These are phyloP conservation scores for Blepharisma japonicum DNA, from an alignment of 73 alveolate genomes.

Conservation along the genomic window DNA sequence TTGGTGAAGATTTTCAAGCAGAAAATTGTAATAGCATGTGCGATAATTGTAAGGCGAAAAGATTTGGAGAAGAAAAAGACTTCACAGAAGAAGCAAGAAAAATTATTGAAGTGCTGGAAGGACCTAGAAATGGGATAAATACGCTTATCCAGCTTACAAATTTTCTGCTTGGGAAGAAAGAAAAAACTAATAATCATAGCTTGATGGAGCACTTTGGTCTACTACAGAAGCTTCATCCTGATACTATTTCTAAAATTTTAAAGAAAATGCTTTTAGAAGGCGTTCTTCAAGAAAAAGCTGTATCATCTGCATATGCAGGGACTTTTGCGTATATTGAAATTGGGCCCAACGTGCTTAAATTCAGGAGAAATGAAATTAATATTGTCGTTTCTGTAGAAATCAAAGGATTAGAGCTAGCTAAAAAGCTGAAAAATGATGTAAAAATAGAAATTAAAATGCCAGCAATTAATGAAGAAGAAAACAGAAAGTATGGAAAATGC, in stretches of 20 bases:
- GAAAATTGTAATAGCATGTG: slow-evolving; percentile 64
- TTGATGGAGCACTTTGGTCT: neutral
- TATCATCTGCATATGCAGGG: neutral
- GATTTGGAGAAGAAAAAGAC: slow-evolving; percentile 1
- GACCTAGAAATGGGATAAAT: neutral
- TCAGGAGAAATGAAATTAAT: neutral
- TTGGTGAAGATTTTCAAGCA: slow-evolving; percentile 70
- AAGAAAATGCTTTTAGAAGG: slow-evolving; percentile 11
- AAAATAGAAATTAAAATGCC: neutral
- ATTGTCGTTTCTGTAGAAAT: neutral
- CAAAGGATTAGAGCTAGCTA: neutral
- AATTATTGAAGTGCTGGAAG: neutral
- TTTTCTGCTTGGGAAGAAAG: neutral
- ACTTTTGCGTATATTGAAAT: neutral
- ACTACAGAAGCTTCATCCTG: neutral
- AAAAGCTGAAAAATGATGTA: neutral
- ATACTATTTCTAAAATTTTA: neutral
- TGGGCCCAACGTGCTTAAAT: neutral
- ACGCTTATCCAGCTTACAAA: neutral
- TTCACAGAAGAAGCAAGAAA: neutral
- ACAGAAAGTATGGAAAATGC: neutral
- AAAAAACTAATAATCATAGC: neutral
- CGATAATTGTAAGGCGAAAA: slow-evolving; percentile 56
- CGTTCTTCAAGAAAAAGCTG: neutral
- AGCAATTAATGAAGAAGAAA: neutral